Base-by-base conservation (phyloP, 495 filamentous ascomycete species). In the Penicillium bovifimosum region DNA sequence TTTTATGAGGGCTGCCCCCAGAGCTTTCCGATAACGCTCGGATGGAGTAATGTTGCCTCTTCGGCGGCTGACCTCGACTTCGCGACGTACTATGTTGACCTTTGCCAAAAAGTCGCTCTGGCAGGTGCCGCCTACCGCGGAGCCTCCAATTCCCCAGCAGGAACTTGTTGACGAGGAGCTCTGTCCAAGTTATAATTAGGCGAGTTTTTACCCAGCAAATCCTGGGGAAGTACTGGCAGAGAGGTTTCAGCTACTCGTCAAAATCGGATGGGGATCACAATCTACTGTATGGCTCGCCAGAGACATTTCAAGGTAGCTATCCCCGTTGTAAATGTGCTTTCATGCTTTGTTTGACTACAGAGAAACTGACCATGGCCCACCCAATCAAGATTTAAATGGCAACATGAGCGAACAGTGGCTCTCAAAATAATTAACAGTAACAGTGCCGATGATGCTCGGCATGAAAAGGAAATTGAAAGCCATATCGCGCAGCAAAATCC, bases 381-480 rank as follows among this genome's bases (percentile, higher is more conserved):
- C n/a, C n/a, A n/a, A n/a, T 31, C 9, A 35, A 61, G 55, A 49
- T 54, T 53, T 41, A 35, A 53, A 53, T 58, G 55, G 53, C 47
- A 62, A 17, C 28, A 60, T 13, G 54, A 61, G 41, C 33, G 32
- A 10, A 47, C 52, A n/a, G 60, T 67, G 13, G 60, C 60, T 36
- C 16, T 71, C 17, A 71, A 72, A 49, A 66, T 73, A 41, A 61
- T 39, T 38, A 58, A 64, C 56, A n/a, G n/a, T n/a, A n/a, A n/a
- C n/a, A n/a, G n/a, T n/a, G 47, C 14, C 16, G 5, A 46, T 11
- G 18, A 50, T 53, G 27, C 29, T 35, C 47, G 48, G 18, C 46
- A 63, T 51, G 71, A 71, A 41, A 24, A 59, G 6, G 50, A 66
- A 14, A 61, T 72, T 20, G 58, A 59, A 24, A 31, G 40, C 3